These are phyloP conservation scores for Botrytis porri DNA, from an alignment of 2,329 filamentous ascomycete genomes.

Conservation along the genomic window DNA sequence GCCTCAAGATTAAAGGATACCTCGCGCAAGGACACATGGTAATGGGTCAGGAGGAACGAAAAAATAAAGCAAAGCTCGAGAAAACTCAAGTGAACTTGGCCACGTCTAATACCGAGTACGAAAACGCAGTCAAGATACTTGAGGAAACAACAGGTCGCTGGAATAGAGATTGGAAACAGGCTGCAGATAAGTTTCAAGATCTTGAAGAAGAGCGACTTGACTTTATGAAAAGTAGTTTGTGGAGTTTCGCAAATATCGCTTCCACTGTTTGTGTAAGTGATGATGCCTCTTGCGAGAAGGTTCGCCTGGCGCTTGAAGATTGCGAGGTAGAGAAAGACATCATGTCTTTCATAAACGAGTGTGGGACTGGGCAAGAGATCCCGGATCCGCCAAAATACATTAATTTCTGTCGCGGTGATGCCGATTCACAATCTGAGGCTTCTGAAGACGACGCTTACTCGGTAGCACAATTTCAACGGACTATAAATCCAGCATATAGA, in stretches of 20 bases:
- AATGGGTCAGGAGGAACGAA: conserved; percentile 98
- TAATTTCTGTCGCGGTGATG: conserved; percentile 92
- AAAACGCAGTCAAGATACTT: conserved; percentile 84
- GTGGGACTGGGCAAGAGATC: conserved; percentile 92
- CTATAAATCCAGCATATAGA: conserved; percentile 92
- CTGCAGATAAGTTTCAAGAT: conserved; percentile 98
- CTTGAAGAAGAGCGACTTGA: conserved; percentile 95
- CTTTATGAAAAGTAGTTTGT: conserved; percentile 95
- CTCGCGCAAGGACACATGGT: conserved; percentile 99
- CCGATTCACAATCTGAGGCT: conserved; percentile 76
- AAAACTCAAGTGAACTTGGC: conserved; percentile 97
- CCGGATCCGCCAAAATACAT: conserved; percentile 97
- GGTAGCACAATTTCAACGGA: conserved; percentile 91
- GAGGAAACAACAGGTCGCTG: conserved; percentile 94
- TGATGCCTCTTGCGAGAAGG: conserved; percentile 94
- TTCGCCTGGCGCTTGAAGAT: conserved; percentile 85
- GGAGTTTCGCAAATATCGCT: conserved; percentile 96
- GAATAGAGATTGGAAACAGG: conserved; percentile 98
- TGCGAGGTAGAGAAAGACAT: conserved; percentile 99
- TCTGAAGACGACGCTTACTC: conserved; percentile 90
- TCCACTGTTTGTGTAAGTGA: conserved; percentile 98
- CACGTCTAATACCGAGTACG: conserved; percentile 88
- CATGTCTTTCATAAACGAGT: conserved; percentile 78
- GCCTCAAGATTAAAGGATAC: conserved; percentile 96
- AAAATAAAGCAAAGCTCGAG: conserved; percentile 97